phyloP scores from a whole-genome alignment of 2,329 filamentous ascomycete genomes.

The Pseudogymnoascus sp. region DNA sequence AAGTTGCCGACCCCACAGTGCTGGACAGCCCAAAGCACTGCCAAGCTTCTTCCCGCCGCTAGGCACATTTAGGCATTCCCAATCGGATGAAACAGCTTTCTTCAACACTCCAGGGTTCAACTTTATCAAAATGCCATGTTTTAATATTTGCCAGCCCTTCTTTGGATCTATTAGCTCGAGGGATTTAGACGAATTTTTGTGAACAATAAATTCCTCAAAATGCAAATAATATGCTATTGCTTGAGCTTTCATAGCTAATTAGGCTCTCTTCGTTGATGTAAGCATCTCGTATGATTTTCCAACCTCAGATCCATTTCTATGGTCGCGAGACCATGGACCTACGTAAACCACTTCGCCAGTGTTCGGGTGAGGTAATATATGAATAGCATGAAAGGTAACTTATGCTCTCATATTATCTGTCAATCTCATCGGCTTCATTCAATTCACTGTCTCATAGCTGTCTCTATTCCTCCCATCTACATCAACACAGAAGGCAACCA shows the following conservation, averaged over 20 bases:
- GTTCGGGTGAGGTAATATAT: background rate
- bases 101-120: background rate
- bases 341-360: background rate
- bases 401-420: background rate
- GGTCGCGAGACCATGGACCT: background rate
- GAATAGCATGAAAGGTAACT: background rate
- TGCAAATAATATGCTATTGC: background rate
- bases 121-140: constrained; percentile 2
- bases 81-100: constrained; percentile 6
- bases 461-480: background rate
- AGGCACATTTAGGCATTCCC: constrained; percentile 2
- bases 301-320: background rate
- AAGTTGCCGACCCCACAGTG: constrained; percentile 2
- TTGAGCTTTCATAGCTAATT: no score
- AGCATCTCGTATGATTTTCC: background rate
- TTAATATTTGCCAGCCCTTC: background rate
- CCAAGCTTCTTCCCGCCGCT: constrained; percentile 7
- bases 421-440: background rate
- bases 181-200: background rate
- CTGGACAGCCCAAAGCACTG: background rate
- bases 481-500: background rate
- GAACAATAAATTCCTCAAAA: background rate
- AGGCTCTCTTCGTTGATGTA: background rate
- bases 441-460: background rate
- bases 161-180: background rate